These are phyloP conservation scores for Volvox africanus DNA, from an alignment of 139 green algal genomes.

Conservation along the genomic window DNA sequence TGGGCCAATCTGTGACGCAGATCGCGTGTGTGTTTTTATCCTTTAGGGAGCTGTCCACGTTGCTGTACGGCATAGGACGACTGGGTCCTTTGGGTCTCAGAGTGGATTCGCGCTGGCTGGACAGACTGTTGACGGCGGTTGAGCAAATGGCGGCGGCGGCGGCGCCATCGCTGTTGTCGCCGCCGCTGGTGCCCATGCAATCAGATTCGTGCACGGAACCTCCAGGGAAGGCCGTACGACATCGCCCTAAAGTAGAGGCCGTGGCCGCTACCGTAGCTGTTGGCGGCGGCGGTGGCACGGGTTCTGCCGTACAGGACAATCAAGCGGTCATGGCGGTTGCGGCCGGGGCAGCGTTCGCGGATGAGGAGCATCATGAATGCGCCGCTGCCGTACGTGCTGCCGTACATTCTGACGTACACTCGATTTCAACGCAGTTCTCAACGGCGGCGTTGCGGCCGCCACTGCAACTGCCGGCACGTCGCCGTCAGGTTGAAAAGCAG, in stretches of 20 bases:
- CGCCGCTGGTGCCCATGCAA: not conserved
- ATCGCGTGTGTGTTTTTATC: not conserved
- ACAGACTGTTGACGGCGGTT: not conserved
- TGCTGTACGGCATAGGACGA: slow-evolving; percentile 14
- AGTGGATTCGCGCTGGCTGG: slow-evolving; percentile 7
- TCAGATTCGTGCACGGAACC: no score
- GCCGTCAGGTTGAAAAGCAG: not conserved
- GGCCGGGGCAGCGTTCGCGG: no score
- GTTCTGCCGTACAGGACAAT: no score
- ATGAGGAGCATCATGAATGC: not conserved
- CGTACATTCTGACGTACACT: no score
- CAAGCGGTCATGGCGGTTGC: no score
- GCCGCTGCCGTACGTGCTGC: not conserved
- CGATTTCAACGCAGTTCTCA: not conserved
- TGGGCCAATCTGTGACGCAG: not conserved
- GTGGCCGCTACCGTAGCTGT: no score
- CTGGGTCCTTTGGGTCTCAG: slow-evolving; percentile 16
- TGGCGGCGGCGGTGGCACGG: no score
- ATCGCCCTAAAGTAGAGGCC: no score
- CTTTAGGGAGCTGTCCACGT: slow-evolving; percentile 30
- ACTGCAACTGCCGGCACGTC: no score
- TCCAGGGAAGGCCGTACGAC: no score
- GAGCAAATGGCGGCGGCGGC: not conserved
- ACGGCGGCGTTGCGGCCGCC: not conserved
- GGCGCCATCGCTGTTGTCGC: not conserved